Conservation (phyloP, 805 yeast genomes). For the Brettanomyces nanus region DNA sequence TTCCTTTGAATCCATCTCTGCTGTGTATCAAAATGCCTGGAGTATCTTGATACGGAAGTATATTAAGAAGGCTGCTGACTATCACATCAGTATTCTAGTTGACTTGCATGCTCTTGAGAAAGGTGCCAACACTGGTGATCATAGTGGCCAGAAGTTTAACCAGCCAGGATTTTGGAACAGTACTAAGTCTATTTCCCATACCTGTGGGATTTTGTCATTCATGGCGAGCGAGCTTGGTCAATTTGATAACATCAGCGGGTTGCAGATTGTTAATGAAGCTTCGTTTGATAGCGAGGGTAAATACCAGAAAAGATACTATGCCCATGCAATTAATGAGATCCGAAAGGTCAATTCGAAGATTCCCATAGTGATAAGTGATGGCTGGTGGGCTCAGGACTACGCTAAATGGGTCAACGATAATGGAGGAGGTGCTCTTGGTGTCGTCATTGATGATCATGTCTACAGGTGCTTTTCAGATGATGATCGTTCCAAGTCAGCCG, state of each 20-base stretch:
- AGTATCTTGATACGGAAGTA: constrained; percentile 37
- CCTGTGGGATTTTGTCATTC: constrained; percentile 45
- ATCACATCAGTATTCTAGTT: constrained; percentile 65
- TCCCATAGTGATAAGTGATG: constrained; percentile 82
- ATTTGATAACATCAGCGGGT: constrained; percentile 66
- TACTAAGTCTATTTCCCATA: constrained; percentile 32
- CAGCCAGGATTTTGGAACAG: constrained; percentile 59
- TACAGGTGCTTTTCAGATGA: constrained; percentile 78
- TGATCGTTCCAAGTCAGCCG: constrained; percentile 61
- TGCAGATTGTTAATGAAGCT: constrained; percentile 84
- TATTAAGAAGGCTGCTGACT: constrained; percentile 49
- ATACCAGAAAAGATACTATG: constrained; percentile 53
- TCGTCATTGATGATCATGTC: constrained; percentile 76
- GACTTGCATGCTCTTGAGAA: constrained; percentile 90
- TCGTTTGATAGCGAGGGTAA: constrained; percentile 48
- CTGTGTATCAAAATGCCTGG: constrained; percentile 75
- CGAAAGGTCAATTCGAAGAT: constrained; percentile 44
- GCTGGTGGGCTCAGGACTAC: constrained; percentile 88
- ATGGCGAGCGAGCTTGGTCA: constrained; percentile 49
- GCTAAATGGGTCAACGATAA: constrained; percentile 49
- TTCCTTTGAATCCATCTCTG: constrained; percentile 45
- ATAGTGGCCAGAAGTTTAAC: constrained; percentile 62
- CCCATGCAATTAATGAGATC: constrained; percentile 53
- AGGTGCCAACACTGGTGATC: constrained; percentile 84
- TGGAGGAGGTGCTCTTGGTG: constrained; percentile 40